A percentile compares a stretch with the other conserved stretches of the same genome.
These are phyloP conservation scores for Colletotrichum salicis DNA, from an alignment of 2,329 filamentous ascomycete species.

Conservation along the genomic window DNA sequence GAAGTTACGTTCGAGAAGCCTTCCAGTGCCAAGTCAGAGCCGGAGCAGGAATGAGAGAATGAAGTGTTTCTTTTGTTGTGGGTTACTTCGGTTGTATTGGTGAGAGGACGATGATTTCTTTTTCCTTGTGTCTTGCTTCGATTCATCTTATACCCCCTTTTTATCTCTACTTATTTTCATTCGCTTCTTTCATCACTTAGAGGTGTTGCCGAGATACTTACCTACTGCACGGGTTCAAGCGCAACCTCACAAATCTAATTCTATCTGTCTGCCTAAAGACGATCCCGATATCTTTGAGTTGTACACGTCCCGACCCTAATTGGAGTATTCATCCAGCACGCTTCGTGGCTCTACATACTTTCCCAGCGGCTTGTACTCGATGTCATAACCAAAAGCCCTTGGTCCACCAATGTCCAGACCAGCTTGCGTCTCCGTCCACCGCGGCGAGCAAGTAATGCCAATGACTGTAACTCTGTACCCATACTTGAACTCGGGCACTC, in stretches of 20 bases:
- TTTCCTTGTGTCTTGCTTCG: neutral
- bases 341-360: constrained; percentile 63
- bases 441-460: constrained; percentile 63
- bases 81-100: no score
- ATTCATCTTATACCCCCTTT: neutral
- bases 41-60: neutral
- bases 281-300: no score
- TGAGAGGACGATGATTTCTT: neutral
- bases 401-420: constrained; percentile 61
- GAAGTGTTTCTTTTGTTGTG: neutral
- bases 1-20: constrained; percentile 20
- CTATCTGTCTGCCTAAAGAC: neutral
- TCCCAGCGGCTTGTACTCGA: constrained; percentile 62
- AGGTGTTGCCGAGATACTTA: neutral
- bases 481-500: constrained; percentile 67
- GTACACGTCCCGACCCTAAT: neutral
- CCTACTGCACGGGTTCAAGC: neutral
- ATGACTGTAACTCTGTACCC: constrained; percentile 63
- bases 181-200: neutral
- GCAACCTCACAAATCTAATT: neutral
- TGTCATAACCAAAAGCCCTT: constrained; percentile 48
- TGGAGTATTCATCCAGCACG: constrained; percentile 54
- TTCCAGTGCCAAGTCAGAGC: neutral
- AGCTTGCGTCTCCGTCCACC: constrained; percentile 60
- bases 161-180: neutral